Evolutionary conservation across 495 filamentous ascomycete species (phyloP), one percentile per base, ranked within the genome.

Genomic region (Platismatia glauca): DNA sequence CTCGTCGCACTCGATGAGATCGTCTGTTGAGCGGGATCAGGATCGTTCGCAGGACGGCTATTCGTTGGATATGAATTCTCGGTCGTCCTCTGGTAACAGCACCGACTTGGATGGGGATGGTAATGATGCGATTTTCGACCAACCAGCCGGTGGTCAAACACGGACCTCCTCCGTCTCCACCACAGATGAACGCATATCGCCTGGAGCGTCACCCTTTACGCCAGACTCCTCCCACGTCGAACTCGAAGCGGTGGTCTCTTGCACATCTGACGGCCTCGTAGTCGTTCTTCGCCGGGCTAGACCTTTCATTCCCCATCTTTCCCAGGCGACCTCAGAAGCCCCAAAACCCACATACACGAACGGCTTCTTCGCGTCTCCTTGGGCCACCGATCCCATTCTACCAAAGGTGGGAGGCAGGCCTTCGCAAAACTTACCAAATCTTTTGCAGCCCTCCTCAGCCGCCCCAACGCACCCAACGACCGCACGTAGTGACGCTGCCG

Each of bases 181-280:
- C 31, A 37, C 64, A 22, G 63, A 68, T 12, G 66, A 68, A 9
- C 46, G 46, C 13, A 53, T 29, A 31, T 37, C 41, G 15, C 55
- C 61, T 41, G 52, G 38, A 16, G 33, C 48, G 44, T 29, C 57
- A 44, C 48, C 39, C 31, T 55, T 58, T 24, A 43, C 48, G 24
- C 48, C 48, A 37, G 64, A 64, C 13, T 69, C 64, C 9, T 62
- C 58, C 43, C 66, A 59, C 12, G 76, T 88, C 59, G 90, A 94
- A 68, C 75, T 95, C 43, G 90, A 95, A 73, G 90, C 90, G 16
- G 90, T 95, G 24, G 85, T 95, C 43, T 95, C 90, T 8, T 95
- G 90, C 71, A 91, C 90, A 3, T 95, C 91, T 2, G 91, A 95
- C 71, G 90, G 90, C 15, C 76, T 95, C 16, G 90, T 95, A 12